Percentiles rank a stretch among this genome's conserved stretches.
Evolutionary conservation across 2,329 filamentous ascomycete genomes (phyloP).

Genomic region (Alternaria postmessia): DNA sequence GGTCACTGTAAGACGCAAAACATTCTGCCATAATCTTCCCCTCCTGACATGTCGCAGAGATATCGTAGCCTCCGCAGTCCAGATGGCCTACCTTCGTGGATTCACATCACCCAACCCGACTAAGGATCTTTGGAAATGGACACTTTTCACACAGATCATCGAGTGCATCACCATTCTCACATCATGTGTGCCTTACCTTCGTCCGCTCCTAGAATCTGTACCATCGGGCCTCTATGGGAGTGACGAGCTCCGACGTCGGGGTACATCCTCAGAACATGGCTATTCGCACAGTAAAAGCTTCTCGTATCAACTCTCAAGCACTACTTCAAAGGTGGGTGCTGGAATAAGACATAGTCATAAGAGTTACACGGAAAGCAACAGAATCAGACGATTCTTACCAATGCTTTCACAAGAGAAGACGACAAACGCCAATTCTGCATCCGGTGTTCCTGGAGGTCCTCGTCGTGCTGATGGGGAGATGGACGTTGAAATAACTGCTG

Average conservation of each 20-base stretch:
- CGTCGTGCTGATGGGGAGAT: conserved; percentile 40
- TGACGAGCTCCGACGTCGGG: conserved; percentile 44
- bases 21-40: background rate
- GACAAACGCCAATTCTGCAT: conserved; percentile 45
- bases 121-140: conserved; percentile 47
- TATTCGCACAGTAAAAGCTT: conserved; percentile 38
- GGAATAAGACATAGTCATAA: conserved; percentile 22
- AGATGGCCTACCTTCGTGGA: conserved; percentile 39
- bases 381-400: conserved; percentile 41
- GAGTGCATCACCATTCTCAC: conserved; percentile 48
- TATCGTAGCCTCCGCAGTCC: conserved; percentile 43
- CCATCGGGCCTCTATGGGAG: conserved; percentile 46
- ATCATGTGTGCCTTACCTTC: conserved; percentile 47
- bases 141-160: conserved; percentile 43
- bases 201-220: conserved; percentile 44
- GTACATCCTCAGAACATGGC: conserved; percentile 38
- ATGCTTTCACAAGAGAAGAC: conserved; percentile 40
- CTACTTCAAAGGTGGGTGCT: conserved; percentile 12
- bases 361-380: conserved; percentile 25
- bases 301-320: conserved; percentile 43
- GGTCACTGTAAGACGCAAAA: conserved; percentile 35
- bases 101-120: conserved; percentile 41
- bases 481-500: conserved; percentile 43
- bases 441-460: conserved; percentile 44
- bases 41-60: conserved; percentile 31